Evolutionary conservation across 108 stramenopile genomes (phyloP), one percentile per base, ranked within the genome.

Genomic region (Chaetoceros muelleri): DNA sequence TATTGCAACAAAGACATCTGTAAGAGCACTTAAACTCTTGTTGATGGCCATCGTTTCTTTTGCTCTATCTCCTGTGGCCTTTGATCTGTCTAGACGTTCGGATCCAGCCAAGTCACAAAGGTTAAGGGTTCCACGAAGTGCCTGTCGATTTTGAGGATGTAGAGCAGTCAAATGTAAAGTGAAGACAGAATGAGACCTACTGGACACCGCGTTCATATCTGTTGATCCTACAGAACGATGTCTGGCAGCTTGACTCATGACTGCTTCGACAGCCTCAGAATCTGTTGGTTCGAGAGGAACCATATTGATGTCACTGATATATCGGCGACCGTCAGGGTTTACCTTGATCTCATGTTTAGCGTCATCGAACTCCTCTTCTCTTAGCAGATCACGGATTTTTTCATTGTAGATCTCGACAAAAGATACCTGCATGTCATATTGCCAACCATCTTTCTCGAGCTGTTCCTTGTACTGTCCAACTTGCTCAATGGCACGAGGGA

Each of bases 401-500:
- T 87, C 83, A 51, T 84, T 84, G 68, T 81, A 88, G 21, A 85
- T 73, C 46, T 88, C 87, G 26, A 85, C 61, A 29, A 88, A 69
- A 19, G 54, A 54, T 29, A 82, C 75, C 28, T 64, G 57, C 49
- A 78, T 71, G 1, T 22, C 45, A 55, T 69, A 79, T 17, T 55
- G 34, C 85, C 86, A 86, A 5, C 64, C 64, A 17, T 65, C 55
- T 30, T 48, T 34, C 44, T 64, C 64, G 34, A 65, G 53, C 26
- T 22, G n/a, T 7, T 28, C 20, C 31, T 63, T 57, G 21, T 63
- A 28, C 18, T 30, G 17, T 18, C 56, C 53, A 44, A 82, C 75
- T 44, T 95, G 91, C 65, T 89, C 84, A 50, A 93, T 81, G 1
- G 88, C 82, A 24, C 92, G 83, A n/a, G 94, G 94, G 31, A 93